Base-by-base conservation (phyloP, 345 rosid genomes). In the Gossypium australe region DNA sequence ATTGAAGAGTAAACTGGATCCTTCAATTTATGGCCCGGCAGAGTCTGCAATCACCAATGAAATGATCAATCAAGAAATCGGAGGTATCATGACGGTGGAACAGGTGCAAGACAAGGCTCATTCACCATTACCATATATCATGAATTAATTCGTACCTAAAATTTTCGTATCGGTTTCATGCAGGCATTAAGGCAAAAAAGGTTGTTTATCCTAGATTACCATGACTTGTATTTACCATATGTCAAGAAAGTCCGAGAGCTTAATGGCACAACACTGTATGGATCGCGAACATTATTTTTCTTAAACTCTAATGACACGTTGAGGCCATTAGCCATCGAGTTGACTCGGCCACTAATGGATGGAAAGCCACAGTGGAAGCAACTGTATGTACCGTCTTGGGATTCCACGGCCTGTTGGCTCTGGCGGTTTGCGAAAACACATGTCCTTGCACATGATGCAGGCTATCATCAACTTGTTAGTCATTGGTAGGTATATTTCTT, bases 41-140 rank as follows among this genome's bases (percentile, higher is more conserved):
- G 89, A 77, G 68, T 94, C 98, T 27, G 87, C 84, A 49, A 89
- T 94, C 71, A 90, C 97, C 9, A 71, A 80, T 43, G 89, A 90
- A 20, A 56, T 90, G 13, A 70, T 94, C 0, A 83, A 87, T 72
- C 61, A 41, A 27, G 85, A 89, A 73, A 87, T 94, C 9, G 75
- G 72, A 79, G 97, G 94, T 8, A 51, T 78, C 27, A 73, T 83
- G 75, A 81, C 84, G 1, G 70, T 89, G 80, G 44, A 27, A 44
- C 45, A 29, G 66, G 45, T 61, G 66, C 66, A 38, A 29, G 11
- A 61, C 44, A 29, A 61, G 20, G 20, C 44, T 61, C 11, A 60
- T 27, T 24, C 16, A 2, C 41, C 18, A 60, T 7, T 13, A 60
- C n/a, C 66, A 16, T 14, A 27, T 29, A 16, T 61, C 44, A 61